Evolutionary conservation across 1,284 basidiomycete genomes (phyloP).

Genomic region (Papiliotrema fonsecae): DNA sequence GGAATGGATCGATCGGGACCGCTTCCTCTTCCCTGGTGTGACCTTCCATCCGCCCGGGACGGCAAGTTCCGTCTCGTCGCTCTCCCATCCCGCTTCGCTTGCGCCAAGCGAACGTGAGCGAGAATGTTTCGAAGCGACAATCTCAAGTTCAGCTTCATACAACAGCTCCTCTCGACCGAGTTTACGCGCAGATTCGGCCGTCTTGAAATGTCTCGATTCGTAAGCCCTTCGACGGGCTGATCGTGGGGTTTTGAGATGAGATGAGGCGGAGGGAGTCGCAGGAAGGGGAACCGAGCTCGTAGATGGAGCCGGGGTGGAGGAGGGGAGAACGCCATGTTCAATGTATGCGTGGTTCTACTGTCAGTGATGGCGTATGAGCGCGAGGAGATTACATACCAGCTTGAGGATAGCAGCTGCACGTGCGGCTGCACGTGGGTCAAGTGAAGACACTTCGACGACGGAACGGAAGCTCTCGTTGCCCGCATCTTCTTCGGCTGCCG

Average conservation of each 20-base stretch:
- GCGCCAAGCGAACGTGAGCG: conserved; percentile 3
- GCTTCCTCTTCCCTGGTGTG: conserved; percentile 19
- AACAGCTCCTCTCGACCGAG: conserved; percentile 51
- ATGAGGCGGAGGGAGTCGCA: neutral
- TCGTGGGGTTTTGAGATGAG: neutral
- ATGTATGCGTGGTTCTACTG: conserved; percentile 77
- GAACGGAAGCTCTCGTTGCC: conserved; percentile 31
- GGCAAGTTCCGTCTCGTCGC: conserved; percentile 11
- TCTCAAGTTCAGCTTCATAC: conserved; percentile 57
- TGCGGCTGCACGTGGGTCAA: conserved; percentile 75
- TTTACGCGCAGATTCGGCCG: conserved; percentile 20
- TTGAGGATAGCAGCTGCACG: conserved; percentile 84
- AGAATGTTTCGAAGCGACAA: conserved; percentile 34
- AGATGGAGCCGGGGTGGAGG: conserved; percentile 22
- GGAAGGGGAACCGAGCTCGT: conserved; percentile 10
- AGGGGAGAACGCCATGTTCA: conserved; percentile 53
- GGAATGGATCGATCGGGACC: neutral
- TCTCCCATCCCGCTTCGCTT: conserved; percentile 3
- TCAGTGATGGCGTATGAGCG: neutral
- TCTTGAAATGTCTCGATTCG: conserved; percentile 31
- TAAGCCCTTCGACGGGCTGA: conserved; percentile 30
- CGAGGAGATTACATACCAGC: conserved; percentile 53
- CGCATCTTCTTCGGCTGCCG: conserved; percentile 9
- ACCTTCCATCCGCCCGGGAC: conserved; percentile 24
- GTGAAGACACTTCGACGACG: conserved; percentile 70